Evolutionary conservation across 306 rosid genomes (phyloP).

Genomic region (Betula pendula): DNA sequence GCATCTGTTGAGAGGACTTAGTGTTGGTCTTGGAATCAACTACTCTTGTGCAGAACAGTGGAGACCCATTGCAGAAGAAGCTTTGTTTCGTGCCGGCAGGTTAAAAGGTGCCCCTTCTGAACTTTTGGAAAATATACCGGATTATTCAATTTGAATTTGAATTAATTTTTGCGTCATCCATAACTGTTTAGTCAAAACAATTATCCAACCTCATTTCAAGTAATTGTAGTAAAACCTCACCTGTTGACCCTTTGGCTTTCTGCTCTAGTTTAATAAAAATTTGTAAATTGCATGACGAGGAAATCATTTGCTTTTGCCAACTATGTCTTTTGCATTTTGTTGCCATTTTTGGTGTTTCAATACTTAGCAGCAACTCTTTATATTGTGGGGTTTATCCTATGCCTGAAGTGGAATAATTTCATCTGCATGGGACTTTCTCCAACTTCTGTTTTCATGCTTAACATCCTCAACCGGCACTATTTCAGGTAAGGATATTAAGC

Average conservation of each 20-base stretch:
- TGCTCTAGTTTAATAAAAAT: too few relatives aligned
- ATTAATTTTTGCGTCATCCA: too few relatives aligned
- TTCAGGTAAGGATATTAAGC: slow-evolving; percentile 23
- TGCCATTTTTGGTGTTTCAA: neutral
- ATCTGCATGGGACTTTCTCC: neutral
- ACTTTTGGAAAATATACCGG: too few relatives aligned
- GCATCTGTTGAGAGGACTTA: slow-evolving; percentile 91
- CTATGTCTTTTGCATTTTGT: neutral
- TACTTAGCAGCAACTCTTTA: neutral
- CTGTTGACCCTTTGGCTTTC: neutral
- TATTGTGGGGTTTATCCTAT: neutral
- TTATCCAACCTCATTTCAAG: too few relatives aligned
- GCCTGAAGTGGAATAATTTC: neutral
- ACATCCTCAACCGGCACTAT: neutral
- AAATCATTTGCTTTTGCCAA: neutral
- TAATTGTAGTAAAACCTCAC: too few relatives aligned
- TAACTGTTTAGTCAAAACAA: too few relatives aligned
- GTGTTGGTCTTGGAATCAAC: slow-evolving; percentile 94
- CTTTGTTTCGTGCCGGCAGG: slow-evolving; percentile 66
- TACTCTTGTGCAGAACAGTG: slow-evolving; percentile 96
- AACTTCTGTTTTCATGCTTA: neutral
- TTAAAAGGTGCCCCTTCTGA: slow-evolving; percentile 53
- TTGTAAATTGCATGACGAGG: slow-evolving; percentile 18
- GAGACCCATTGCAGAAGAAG: slow-evolving; percentile 95
- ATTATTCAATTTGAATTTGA: too few relatives aligned